Percentiles rank a stretch among this genome's conserved stretches.
Evolutionary conservation across 176 grass and related monocot species (phyloP).

Genomic region (Metroxylon sagu): DNA sequence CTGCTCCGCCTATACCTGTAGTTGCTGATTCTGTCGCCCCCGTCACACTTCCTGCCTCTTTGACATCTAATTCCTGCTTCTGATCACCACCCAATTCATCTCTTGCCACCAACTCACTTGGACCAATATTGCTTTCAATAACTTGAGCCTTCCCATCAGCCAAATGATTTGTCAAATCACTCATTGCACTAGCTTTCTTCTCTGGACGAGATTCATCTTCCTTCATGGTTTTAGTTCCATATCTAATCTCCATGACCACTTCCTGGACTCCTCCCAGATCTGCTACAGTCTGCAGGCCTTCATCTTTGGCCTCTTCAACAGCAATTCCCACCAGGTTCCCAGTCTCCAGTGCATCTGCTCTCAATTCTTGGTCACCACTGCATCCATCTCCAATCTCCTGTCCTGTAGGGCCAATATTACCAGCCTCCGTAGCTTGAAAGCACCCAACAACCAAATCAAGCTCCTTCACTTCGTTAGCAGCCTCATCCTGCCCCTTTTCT

Average conservation of each 20-base stretch:
- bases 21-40: too few relatives aligned
- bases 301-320: background rate
- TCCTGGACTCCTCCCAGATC: background rate
- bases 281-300: background rate
- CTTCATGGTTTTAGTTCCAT: background rate
- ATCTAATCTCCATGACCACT: background rate
- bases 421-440: background rate
- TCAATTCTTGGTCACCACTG: background rate
- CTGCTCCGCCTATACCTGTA: too few relatives aligned
- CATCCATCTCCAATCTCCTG: too few relatives aligned
- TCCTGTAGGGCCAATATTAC: background rate
- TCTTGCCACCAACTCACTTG: too few relatives aligned
- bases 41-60: too few relatives aligned
- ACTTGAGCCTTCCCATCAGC: background rate
- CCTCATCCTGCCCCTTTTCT: background rate
- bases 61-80: too few relatives aligned
- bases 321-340: background rate
- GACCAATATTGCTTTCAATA: too few relatives aligned
- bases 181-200: background rate
- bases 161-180: background rate
- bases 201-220: background rate
- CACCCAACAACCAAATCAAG: background rate
- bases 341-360: background rate
- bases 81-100: too few relatives aligned
- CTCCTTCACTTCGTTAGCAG: background rate